phyloP scores from a whole-genome alignment of 768 basidiomycete genomes.

The Mycena vitilis region DNA sequence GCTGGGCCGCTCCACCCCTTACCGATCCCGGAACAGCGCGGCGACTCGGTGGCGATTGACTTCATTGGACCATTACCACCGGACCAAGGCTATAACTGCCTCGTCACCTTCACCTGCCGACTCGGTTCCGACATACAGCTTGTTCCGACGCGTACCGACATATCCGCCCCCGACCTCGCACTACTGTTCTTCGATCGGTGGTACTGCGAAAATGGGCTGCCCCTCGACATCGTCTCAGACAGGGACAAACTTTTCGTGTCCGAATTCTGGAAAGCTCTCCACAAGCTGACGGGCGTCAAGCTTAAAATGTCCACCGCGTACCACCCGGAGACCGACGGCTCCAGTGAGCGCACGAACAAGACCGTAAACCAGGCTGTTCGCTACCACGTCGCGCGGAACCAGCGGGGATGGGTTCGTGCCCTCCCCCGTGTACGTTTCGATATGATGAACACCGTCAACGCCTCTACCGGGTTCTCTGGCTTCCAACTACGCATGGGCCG shows the following conservation, averaged over 20 bases:
- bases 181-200: background rate
- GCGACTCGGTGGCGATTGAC: background rate
- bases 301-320: conserved; percentile 38
- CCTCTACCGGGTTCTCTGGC: conserved; percentile 43
- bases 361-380: conserved; percentile 41
- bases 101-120: background rate
- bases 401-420: conserved; percentile 43
- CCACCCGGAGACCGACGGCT: conserved; percentile 51
- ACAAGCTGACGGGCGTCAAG: background rate
- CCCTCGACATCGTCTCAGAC: background rate
- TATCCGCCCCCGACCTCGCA: background rate
- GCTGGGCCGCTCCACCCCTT: background rate
- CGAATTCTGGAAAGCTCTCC: background rate
- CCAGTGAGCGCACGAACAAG: conserved; percentile 44
- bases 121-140: background rate
- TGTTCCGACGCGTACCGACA: background rate
- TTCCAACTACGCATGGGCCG: conserved; percentile 42
- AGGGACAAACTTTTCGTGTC: background rate
- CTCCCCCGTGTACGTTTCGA: conserved; percentile 42
- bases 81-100: background rate
- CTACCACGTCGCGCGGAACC: conserved; percentile 42
- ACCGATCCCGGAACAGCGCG: background rate
- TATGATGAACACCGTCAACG: conserved; percentile 45
- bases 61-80: background rate
- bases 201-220: background rate